Evolutionary conservation across 345 rosid genomes (phyloP), one percentile per base, ranked within the genome.

Genomic region (Erysimum cheiranthoides): DNA sequence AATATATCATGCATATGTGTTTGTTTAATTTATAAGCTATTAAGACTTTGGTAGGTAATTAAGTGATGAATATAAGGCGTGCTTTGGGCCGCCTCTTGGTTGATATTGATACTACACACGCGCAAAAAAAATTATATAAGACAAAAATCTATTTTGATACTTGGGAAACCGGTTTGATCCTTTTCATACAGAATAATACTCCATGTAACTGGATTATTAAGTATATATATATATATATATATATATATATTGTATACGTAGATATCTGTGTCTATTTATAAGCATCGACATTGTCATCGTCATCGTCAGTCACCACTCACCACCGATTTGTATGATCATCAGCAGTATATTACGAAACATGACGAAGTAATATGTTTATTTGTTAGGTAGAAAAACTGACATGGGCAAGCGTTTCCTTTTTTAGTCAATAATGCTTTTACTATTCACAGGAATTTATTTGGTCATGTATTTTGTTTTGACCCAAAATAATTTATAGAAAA

Each of bases 341-440:
- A 57, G 47, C 52, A 36, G 38, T 58, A n/a, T 27, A n/a, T 16
- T 47, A 10, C 51, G 18, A 49, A 10, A 35, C 14, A 27, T 46
- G 8, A 52, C 13, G 51, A 66, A 42, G 72, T 66, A 45, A 45
- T 54, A 57, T 74, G 3, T 74, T 45, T 66, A 46, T 57, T 66
- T 74, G 66, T 45, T 66, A 66, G 35, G 66, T 66, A 27, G 59
- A 56, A 56, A 66, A 16, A 47, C 32, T 74, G 78, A 74, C 60
- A 66, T 66, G 49, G 39, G 59, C 59, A 54, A 43, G 10, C 9
- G 1, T 60, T 47, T 49, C 0, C 49, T 32, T 61, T 21, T 32
- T 2, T 42, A 30, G 6, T 18, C 25, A 42, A 34, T 57, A 28
- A 4, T 8, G 1, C 9, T 39, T 39, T 53, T 40, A 42, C 17